Evolutionary conservation across 2,329 filamentous ascomycete species (phyloP).

Genomic region (Neopestalotiopsis sp.): DNA sequence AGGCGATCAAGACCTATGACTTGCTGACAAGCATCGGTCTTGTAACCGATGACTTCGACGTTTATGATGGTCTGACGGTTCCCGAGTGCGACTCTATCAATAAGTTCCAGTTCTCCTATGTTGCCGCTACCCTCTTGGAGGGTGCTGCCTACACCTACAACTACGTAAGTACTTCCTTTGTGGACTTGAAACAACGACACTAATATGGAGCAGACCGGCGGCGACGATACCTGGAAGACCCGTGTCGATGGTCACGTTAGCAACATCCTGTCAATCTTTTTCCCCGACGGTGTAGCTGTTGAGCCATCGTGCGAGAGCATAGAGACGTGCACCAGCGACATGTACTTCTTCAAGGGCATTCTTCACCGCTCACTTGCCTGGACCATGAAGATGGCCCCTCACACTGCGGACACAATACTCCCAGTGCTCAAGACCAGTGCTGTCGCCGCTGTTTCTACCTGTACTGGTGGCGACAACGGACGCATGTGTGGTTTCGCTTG

Average conservation of each 20-base stretch:
- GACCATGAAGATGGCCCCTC: conserved; percentile 43
- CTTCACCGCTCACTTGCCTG: conserved; percentile 55
- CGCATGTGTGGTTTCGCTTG: conserved; percentile 55
- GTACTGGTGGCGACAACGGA: conserved; percentile 39
- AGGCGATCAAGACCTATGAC: conserved; percentile 62
- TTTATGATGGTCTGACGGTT: conserved; percentile 48
- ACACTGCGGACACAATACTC: conserved; percentile 40
- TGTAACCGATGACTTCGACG: conserved; percentile 46
- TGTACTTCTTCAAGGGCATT: conserved; percentile 58
- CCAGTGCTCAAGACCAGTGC: conserved; percentile 42
- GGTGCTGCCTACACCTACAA: conserved; percentile 46
- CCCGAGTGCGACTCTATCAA: conserved; percentile 37
- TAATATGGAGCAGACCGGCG: conserved; percentile 25
- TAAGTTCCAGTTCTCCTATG: conserved; percentile 56
- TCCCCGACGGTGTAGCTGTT: conserved; percentile 52
- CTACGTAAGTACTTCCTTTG: conserved; percentile 38
- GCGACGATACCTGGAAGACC: conserved; percentile 48
- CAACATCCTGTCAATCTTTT: conserved; percentile 47
- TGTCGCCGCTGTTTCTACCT: conserved; percentile 42
- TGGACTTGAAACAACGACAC: neutral
- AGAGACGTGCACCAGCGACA: conserved; percentile 56
- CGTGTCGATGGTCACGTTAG: conserved; percentile 54
- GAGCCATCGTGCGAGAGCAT: conserved; percentile 57
- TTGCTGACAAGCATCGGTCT: conserved; percentile 52
- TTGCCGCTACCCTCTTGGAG: conserved; percentile 52